These are phyloP conservation scores for Phytophthora tentaculata DNA, from an alignment of 352 stramenopile genomes.

Conservation along the genomic window DNA sequence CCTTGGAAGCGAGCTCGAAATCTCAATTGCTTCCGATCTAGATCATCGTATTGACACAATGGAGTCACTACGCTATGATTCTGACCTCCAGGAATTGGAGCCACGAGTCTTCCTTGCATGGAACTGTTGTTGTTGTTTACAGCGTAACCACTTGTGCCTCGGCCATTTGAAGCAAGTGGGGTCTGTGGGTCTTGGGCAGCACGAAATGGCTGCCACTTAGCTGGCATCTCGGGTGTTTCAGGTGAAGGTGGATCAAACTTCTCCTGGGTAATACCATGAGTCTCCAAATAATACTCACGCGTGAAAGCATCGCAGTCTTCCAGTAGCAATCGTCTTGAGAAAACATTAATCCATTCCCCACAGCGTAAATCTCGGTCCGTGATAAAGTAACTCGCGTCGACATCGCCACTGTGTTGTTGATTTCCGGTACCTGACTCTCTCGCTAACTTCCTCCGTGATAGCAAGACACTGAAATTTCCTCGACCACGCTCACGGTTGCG, in stretches of 20 bases:
- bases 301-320: constrained; percentile 93
- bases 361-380: constrained; percentile 79
- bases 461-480: constrained; percentile 80
- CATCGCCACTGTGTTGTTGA: constrained; percentile 24
- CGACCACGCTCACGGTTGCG: constrained; percentile 52
- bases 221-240: constrained; percentile 4
- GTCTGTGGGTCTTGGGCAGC: constrained; percentile 11
- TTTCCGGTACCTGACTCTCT: constrained; percentile 32
- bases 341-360: constrained; percentile 85
- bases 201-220: constrained; percentile 74
- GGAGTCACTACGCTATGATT: constrained; percentile 17
- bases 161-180: constrained; percentile 19
- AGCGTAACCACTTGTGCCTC: constrained; percentile 35
- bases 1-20: constrained; percentile 75
- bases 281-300: constrained; percentile 88
- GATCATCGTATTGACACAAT: constrained; percentile 45
- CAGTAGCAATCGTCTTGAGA: constrained; percentile 87
- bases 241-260: constrained; percentile 32
- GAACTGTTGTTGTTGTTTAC: constrained; percentile 41
- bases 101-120: constrained; percentile 36
- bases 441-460: constrained; percentile 77
- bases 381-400: constrained; percentile 46
- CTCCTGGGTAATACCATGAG: constrained; percentile 85
- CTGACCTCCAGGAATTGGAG: constrained; percentile 31
- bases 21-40: constrained; percentile 74